Base-by-base conservation (phyloP, 2,329 filamentous ascomycete genomes). In the Lachnellula arida region DNA sequence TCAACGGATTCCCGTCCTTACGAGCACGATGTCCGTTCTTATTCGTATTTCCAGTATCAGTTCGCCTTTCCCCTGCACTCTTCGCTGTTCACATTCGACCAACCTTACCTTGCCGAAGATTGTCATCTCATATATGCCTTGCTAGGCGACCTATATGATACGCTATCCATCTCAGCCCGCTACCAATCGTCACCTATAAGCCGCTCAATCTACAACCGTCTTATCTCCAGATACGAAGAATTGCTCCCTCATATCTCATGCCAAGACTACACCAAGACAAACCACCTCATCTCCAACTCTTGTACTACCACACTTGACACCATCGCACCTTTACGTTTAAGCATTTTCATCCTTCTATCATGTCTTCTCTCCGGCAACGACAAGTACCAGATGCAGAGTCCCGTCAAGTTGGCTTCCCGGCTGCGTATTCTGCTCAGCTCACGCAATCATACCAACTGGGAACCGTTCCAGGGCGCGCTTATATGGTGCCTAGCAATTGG, bases 401-500 rank as follows among this genome's bases (percentile, higher is more conserved):
- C 44, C 15, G 7, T 19, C 14, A 35, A 28, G 14, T 25, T 52
- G 12, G 39, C 39, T 23, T 52, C 49, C 14, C 49, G 23, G 19
- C 23, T 52, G 3, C 39, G 49, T n/a, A 43, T 14, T 15, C 6
- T 44, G 37, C 49, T 52, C 11, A 23, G 23, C 14, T 32, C 22
- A 32, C 39, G 32, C 9, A 19, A 35, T 2, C 40, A 52, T 12
- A 46, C 6, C 1, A 32, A 14, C 40, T 44, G 49, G 49, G 14
- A 8, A 11, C 22, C 49, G 1, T 52, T 52, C 32, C 49, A 25
- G 5, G 49, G 39, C 14, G 49, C 49, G 17, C 39, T 52, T 3
- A 11, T 52, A 22, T 52, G 49, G 49, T 52, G 49, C 9, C 19
- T 39, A 6, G 49, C 49, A 9, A 52, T 52, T 23, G 49, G 49